A percentile compares a stretch with the other conserved stretches of the same genome.
Conservation (phyloP, 805 yeast genomes). For the Alloascoidea hylecoeti region DNA sequence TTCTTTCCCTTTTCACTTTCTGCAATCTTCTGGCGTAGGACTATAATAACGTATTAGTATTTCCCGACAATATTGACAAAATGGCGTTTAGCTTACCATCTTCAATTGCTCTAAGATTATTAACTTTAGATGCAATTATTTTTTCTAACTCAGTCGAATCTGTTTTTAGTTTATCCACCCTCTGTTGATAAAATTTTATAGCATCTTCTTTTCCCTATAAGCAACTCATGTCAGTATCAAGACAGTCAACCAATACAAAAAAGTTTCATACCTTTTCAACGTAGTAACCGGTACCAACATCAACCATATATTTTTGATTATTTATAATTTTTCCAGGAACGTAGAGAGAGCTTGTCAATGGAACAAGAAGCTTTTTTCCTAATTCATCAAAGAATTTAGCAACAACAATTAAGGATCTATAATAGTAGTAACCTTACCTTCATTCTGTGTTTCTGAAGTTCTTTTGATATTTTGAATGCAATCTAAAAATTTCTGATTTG, state of each 20-base stretch:
- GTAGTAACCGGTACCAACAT: constrained; percentile 92
- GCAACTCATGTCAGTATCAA: too few relatives aligned
- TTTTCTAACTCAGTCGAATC: constrained; percentile 65
- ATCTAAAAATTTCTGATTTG: constrained; percentile 69
- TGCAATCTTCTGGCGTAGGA: constrained; percentile 9
- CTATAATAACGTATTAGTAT: constrained; percentile 1
- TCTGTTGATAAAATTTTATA: constrained; percentile 52
- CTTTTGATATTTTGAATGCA: constrained; percentile 59
- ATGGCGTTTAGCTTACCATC: constrained; percentile 10
- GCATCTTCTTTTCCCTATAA: constrained; percentile 43
- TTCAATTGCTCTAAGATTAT: constrained; percentile 47
- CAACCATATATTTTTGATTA: constrained; percentile 65
- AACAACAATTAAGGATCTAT: constrained; percentile 3
- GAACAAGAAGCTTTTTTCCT: constrained; percentile 53
- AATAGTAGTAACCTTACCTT: constrained; percentile 15
- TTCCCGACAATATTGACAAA: neutral
- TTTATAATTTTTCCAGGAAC: constrained; percentile 71
- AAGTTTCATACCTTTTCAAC: constrained; percentile 45
- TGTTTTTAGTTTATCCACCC: constrained; percentile 54
- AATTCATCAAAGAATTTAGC: neutral
- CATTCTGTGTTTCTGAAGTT: constrained; percentile 26
- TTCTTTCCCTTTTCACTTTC: too few relatives aligned
- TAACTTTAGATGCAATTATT: constrained; percentile 63
- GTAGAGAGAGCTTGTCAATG: constrained; percentile 78
- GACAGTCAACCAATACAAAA: neutral